Evolutionary conservation across 208 protist genomes (phyloP), one percentile per base, ranked within the genome.

Genomic region (Crithidia mellificae): DNA sequence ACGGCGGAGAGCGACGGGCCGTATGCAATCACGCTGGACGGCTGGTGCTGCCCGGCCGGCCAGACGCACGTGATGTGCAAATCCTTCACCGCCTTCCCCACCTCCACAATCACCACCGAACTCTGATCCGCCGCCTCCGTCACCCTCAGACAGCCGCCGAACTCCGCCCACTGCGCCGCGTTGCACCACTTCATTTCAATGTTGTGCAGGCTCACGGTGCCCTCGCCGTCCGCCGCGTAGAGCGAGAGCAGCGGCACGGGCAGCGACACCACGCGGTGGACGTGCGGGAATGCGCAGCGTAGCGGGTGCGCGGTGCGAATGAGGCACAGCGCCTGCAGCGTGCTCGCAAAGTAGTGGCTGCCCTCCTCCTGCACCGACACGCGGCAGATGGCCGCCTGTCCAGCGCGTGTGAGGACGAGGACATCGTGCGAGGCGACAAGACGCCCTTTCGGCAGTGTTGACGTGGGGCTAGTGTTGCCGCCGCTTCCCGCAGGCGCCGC

Each of bases 151-250:
- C 53, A 68, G 56, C 75, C 80, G 25, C 59, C 69, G 44, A 72
- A 63, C 56, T 68, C 36, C 27, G 54, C 27, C 70, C 81, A 79
- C 55, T 61, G 39, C 59, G 63, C 70, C 2, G 57, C 52, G 54
- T 77, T 69, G n/a, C 78, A 77, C 86, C 88, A 94, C 54, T 30
- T 32, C 88, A 91, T 91, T 38, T 85, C 80, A 12, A 88, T 63
- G 63, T 85, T 94, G 80, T 91, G 85, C 14, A 94, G 69, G 17
- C 81, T 70, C 27, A 94, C 38, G 6, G 80, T 84, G 11, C 88
- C 88, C 51, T 90, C 77, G 44, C 57, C 63, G 55, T 87, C 81
- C 12, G 76, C 78, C 17, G 81, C 51, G 78, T 90, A 92, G 11
- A 91, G 49, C 2, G 79, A 85, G 15, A 94, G 72, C 19, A 90